Base-by-base conservation (phyloP, 2,329 filamentous ascomycete species). In the Aspergillus nomiae region DNA sequence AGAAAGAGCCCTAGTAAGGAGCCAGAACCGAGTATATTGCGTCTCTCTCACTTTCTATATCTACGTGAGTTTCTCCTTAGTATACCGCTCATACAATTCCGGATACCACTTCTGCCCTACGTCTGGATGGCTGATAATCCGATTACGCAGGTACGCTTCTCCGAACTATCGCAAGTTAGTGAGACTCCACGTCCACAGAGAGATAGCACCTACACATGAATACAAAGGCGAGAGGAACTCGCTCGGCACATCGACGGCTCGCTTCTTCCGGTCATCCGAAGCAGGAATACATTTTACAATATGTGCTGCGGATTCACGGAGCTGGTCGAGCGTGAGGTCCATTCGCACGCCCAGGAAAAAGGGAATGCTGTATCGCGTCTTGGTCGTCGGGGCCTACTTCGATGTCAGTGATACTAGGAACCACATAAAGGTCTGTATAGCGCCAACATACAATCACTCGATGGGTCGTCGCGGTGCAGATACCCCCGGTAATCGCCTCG, bases 301-400 rank as follows among this genome's bases (percentile, higher is more conserved):
- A 46, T 77, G 73, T 1, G 69, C 67, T 2, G 74, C 74, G 0
- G 74, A 74, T 36, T 73, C 67, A 21, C 73, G 65, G 3, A 77
- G 69, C 32, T 75, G 58, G 0, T 85, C 82, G 56, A 86, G 81
- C 70, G 73, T 86, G 77, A 76, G 82, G 79, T 76, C 73, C 60
- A 77, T 61, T 12, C 82, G 81, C 38, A 86, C 83, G 5, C 82
- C 83, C 41, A 85, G 83, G 73, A 87, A 87, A 72, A 85, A 87
- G 0, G 85, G 84, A 19, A 87, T 82, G 45, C 82, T 85, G 64
- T 77, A 78, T 58, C 76, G 64, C 0, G 72, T 77, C 34, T 61
- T 67, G 1, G 63, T 66, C 0, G 71, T 77, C 0, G 75, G 75
- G 0, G 75, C 74, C 75, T 76, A 14, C 0, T 77, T 78, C 38